Conservation (phyloP, 345 rosid species). For the Euphorbia pulcherrima region DNA sequence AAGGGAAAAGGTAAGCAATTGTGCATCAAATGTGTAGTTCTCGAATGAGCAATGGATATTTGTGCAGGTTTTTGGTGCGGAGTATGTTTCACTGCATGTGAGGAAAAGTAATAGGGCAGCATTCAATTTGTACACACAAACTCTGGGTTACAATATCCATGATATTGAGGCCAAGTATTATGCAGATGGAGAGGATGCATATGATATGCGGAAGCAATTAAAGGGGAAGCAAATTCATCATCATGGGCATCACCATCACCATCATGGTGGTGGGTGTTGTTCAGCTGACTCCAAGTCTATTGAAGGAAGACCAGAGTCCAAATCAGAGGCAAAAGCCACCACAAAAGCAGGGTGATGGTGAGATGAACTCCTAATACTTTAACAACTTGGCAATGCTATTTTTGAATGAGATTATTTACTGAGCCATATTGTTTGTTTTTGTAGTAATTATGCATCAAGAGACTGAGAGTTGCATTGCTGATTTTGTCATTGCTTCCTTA, state of each 20-base stretch:
- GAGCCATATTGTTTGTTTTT: slow-evolving; percentile 9
- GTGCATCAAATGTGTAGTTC: neutral
- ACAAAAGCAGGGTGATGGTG: slow-evolving; percentile 32
- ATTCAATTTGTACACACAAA: slow-evolving; percentile 80
- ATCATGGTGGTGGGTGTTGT: slow-evolving; percentile 88
- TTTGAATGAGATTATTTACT: neutral
- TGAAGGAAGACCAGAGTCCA: slow-evolving; percentile 44
- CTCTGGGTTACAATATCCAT: slow-evolving; percentile 78
- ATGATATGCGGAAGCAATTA: slow-evolving; percentile 92
- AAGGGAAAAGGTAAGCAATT: neutral
- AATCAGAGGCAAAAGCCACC: slow-evolving; percentile 51
- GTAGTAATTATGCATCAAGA: slow-evolving; percentile 12
- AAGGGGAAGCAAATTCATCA: slow-evolving; percentile 77
- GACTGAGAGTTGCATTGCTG: neutral
- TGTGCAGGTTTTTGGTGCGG: slow-evolving; percentile 77
- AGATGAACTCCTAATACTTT: slow-evolving; percentile 19
- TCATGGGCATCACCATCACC: slow-evolving; percentile 54
- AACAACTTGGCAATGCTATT: neutral
- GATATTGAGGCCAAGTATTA: slow-evolving; percentile 96
- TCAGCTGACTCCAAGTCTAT: slow-evolving; percentile 37
- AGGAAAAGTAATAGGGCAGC: slow-evolving; percentile 98
- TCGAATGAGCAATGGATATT: slow-evolving; percentile 5
- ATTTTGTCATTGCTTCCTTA: neutral
- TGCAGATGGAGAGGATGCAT: slow-evolving; percentile 98
- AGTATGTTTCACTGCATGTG: slow-evolving; percentile 88